Percentiles rank a stretch among this genome's conserved stretches.
These are phyloP conservation scores for Magnaporthiopsis incrustans DNA, from an alignment of 2,329 filamentous ascomycete genomes.

Conservation along the genomic window DNA sequence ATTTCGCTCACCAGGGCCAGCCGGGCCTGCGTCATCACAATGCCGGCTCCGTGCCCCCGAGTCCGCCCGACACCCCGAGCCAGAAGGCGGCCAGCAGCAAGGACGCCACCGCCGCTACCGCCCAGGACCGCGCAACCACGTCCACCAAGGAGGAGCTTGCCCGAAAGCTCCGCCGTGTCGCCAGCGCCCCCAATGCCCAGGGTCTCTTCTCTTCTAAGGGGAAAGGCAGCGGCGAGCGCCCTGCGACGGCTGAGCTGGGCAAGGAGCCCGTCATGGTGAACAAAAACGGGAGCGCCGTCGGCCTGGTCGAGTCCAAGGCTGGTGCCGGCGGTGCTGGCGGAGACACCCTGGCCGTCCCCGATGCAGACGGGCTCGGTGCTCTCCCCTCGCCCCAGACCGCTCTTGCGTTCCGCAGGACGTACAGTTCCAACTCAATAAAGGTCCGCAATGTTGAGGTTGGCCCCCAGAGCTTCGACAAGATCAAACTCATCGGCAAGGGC, in stretches of 20 bases:
- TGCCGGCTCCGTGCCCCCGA: slow-evolving; percentile 84
- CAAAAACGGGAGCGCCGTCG: slow-evolving; percentile 39
- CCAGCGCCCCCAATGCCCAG: slow-evolving; percentile 94
- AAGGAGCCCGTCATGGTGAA: slow-evolving; percentile 67
- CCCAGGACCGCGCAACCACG: slow-evolving; percentile 54
- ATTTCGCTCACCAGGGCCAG: slow-evolving; percentile 93
- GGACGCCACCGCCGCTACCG: slow-evolving; percentile 46
- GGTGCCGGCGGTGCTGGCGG: slow-evolving; percentile 24
- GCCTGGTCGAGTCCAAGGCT: slow-evolving; percentile 36
- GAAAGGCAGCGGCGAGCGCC: slow-evolving; percentile 55
- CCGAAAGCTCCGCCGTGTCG: slow-evolving; percentile 84
- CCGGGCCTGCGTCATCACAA: slow-evolving; percentile 92
- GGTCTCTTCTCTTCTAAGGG: slow-evolving; percentile 66
- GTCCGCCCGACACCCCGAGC: slow-evolving; percentile 81
- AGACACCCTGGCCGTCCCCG: slow-evolving; percentile 30
- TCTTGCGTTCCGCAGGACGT: slow-evolving; percentile 82
- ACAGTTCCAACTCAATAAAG: slow-evolving; percentile 99
- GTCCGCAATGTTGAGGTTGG: slow-evolving; percentile 94
- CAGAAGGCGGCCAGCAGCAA: slow-evolving; percentile 62
- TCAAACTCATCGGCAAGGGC: slow-evolving; percentile 97
- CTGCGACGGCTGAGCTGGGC: slow-evolving; percentile 76
- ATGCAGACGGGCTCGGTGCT: slow-evolving; percentile 46
- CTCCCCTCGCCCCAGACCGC: slow-evolving; percentile 63
- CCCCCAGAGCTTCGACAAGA: slow-evolving; percentile 96
- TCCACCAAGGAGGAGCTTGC: slow-evolving; percentile 91